Conservation (phyloP, 805 yeast genomes). For the Nakazawaea molendinolei region DNA sequence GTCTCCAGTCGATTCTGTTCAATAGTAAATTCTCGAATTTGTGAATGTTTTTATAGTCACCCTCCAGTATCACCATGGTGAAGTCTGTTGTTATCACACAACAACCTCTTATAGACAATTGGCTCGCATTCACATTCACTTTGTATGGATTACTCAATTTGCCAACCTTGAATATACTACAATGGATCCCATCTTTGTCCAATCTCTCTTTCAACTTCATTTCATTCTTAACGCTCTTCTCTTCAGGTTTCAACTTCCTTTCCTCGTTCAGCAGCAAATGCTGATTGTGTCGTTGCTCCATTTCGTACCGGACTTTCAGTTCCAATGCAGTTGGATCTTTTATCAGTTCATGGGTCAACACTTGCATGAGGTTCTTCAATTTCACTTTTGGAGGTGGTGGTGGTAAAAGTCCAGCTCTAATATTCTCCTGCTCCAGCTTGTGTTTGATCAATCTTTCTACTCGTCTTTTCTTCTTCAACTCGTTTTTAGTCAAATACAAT, state of each 20-base stretch:
- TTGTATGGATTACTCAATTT: slow-evolving; percentile 60
- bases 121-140: slow-evolving; percentile 75
- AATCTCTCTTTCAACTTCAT: slow-evolving; percentile 43
- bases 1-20: slow-evolving; percentile 66
- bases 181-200: slow-evolving; percentile 38
- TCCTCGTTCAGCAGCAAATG: slow-evolving; percentile 60
- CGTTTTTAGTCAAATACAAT: slow-evolving; percentile 67
- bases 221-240: slow-evolving; percentile 42
- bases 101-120: slow-evolving; percentile 59
- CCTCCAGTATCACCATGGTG: slow-evolving; percentile 67
- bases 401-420: slow-evolving; percentile 74
- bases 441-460: slow-evolving; percentile 57
- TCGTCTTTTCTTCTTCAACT: slow-evolving; percentile 64
- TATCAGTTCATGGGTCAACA: slow-evolving; percentile 77
- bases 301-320: slow-evolving; percentile 58
- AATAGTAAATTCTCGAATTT: slow-evolving; percentile 57
- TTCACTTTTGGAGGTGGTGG: slow-evolving; percentile 89
- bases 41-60: slow-evolving; percentile 55
- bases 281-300: slow-evolving; percentile 46
- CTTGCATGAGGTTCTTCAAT: slow-evolving; percentile 78
- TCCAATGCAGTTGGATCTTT: slow-evolving; percentile 88
- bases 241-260: slow-evolving; percentile 56
- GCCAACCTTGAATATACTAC: slow-evolving; percentile 54
- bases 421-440: slow-evolving; percentile 69
- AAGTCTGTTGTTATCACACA: slow-evolving; percentile 36